Percentiles rank a stretch among this genome's conserved stretches.
phyloP scores from a whole-genome alignment of 2,329 filamentous ascomycete species.

The Stagonosporopsis vannaccii region DNA sequence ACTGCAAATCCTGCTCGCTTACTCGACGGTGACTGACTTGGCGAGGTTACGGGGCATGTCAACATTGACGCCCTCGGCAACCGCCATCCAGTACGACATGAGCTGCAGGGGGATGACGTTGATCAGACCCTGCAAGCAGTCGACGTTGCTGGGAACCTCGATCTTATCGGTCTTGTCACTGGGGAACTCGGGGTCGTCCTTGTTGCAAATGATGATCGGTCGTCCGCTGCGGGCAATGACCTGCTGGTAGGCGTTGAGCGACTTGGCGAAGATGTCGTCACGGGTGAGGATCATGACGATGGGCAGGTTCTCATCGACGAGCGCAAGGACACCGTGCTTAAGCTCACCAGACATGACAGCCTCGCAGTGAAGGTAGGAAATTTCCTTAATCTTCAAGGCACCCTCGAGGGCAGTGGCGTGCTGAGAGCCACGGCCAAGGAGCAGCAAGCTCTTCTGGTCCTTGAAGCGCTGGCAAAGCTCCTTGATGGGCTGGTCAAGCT shows the following conservation, averaged over 20 bases:
- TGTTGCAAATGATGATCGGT: constrained; percentile 98
- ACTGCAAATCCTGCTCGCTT: constrained; percentile 51
- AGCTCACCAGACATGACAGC: constrained; percentile 99
- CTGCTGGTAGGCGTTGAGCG: constrained; percentile 99
- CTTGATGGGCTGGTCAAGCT: constrained; percentile 94
- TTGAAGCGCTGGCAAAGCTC: constrained; percentile 92
- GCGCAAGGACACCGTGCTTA: constrained; percentile 96
- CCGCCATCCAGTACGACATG: constrained; percentile 98
- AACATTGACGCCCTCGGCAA: constrained; percentile 94
- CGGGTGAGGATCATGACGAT: constrained; percentile 99
- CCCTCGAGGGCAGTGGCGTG: constrained; percentile 96
- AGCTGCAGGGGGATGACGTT: constrained; percentile 98
- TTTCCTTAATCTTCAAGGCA: constrained; percentile 99
- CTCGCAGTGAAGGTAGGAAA: constrained; percentile 99
- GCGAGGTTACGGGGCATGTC: constrained; percentile 98
- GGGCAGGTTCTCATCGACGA: constrained; percentile 97
- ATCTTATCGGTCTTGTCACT: constrained; percentile 92
- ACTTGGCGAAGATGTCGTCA: constrained; percentile 96
- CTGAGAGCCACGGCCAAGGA: constrained; percentile 93
- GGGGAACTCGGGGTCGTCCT: constrained; percentile 86
- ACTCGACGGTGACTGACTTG: constrained; percentile 99
- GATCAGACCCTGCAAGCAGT: constrained; percentile 92
- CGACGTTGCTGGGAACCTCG: constrained; percentile 94
- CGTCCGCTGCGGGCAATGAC: constrained; percentile 95
- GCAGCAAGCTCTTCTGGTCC: constrained; percentile 93